These are phyloP conservation scores for Cucurbitaria berberidis DNA, from an alignment of 2,329 filamentous ascomycete genomes.

Conservation along the genomic window DNA sequence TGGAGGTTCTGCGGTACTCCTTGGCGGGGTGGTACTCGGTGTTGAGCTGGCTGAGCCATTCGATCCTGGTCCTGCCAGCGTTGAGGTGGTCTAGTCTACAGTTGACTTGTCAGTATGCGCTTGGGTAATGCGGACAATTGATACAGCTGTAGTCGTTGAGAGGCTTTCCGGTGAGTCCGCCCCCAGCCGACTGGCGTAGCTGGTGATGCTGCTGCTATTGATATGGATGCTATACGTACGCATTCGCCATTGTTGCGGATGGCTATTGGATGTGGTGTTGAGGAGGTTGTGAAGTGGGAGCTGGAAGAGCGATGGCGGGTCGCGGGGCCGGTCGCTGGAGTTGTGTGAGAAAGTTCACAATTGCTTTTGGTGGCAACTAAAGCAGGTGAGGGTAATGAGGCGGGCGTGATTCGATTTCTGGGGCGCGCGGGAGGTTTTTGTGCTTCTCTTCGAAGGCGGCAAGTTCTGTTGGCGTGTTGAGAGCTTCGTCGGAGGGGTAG, in stretches of 20 bases:
- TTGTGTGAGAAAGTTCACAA: constrained; percentile 15
- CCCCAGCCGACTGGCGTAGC: constrained; percentile 3
- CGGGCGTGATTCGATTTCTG: constrained; percentile 8
- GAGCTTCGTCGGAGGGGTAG: constrained; percentile 31
- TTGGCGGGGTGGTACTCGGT: constrained; percentile 85
- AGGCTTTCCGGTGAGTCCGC: neutral
- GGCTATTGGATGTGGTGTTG: constrained; percentile 8
- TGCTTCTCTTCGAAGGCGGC: constrained; percentile 20
- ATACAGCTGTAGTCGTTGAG: neutral
- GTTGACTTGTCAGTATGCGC: constrained; percentile 12
- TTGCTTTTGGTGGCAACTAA: constrained; percentile 12
- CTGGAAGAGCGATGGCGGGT: constrained; percentile 13
- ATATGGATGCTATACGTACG: constrained; percentile 57
- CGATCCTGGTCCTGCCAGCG: constrained; percentile 71
- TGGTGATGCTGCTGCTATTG: neutral
- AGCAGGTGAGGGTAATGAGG: constrained; percentile 5
- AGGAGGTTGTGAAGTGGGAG: constrained; percentile 15
- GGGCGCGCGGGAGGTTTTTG: constrained; percentile 30
- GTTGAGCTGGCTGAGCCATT: constrained; percentile 80
- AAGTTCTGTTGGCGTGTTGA: constrained; percentile 33
- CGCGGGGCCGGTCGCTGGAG: constrained; percentile 25
- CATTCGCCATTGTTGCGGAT: constrained; percentile 64
- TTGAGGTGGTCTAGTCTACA: constrained; percentile 71
- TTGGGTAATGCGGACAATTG: neutral
- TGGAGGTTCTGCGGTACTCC: constrained; percentile 95